Conservation (phyloP, 2,329 filamentous ascomycete genomes). For the Paraconiothyrium sp. region DNA sequence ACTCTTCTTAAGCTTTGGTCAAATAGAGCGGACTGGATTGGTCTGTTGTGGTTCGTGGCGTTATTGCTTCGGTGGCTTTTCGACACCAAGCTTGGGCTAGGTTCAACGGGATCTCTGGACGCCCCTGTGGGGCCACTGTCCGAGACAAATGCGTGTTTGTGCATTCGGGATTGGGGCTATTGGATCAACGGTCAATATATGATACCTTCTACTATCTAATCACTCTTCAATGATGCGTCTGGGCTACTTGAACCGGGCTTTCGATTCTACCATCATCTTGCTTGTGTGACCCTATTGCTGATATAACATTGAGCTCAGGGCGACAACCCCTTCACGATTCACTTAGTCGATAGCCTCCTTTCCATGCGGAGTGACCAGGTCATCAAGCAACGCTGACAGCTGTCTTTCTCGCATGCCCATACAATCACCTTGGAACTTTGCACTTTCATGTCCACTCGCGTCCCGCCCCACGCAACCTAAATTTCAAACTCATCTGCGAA, state of each 20-base stretch:
- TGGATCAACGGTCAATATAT: slow-evolving; percentile 3
- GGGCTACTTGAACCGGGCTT: not conserved
- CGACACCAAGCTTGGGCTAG: not conserved
- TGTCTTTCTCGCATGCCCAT: too few species aligned
- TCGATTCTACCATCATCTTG: not conserved
- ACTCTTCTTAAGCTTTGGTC: slow-evolving; percentile 3
- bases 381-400: too few species aligned
- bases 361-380: too few species aligned
- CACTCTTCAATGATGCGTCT: slow-evolving; percentile 8
- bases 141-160: not conserved
- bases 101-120: not conserved
- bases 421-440: too few species aligned
- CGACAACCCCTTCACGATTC: too few species aligned
- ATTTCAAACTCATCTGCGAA: slow-evolving; percentile 46
- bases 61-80: not conserved
- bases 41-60: not conserved
- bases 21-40: too few species aligned
- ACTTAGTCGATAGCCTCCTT: too few species aligned
- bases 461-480: not conserved
- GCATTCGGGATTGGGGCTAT: not conserved
- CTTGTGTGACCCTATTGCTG: not conserved
- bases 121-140: not conserved
- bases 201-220: slow-evolving; percentile 8
- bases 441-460: not conserved
- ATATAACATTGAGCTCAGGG: too few species aligned